A percentile compares a stretch with the other conserved stretches of the same genome.
These are phyloP conservation scores for Penicillium paxilli DNA, from an alignment of 495 filamentous ascomycete species.

Conservation along the genomic window DNA sequence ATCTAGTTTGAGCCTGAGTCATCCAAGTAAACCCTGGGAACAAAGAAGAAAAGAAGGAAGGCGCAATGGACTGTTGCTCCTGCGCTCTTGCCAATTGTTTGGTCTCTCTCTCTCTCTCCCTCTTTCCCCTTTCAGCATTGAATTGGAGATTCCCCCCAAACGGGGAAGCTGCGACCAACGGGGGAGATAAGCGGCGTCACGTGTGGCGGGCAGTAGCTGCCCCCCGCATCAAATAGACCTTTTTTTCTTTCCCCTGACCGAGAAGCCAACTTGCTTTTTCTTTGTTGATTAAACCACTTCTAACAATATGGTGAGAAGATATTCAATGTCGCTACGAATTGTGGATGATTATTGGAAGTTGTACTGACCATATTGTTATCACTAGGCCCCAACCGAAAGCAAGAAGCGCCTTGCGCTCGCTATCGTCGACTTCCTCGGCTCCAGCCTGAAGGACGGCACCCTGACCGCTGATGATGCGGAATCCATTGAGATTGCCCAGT, in stretches of 20 bases:
- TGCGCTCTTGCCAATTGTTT: no score
- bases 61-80: no score
- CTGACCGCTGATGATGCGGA: slow-evolving; percentile 84
- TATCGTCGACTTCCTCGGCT: slow-evolving; percentile 90
- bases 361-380: slow-evolving; percentile 9
- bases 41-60: slow-evolving; percentile 5
- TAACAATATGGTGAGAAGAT: background rate
- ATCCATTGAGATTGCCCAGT: slow-evolving; percentile 85
- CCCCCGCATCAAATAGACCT: slow-evolving; percentile 21
- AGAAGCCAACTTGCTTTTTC: background rate
- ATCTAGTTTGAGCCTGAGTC: slow-evolving; percentile 30
- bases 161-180: slow-evolving; percentile 19
- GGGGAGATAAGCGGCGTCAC: slow-evolving; percentile 30
- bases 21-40: slow-evolving; percentile 22
- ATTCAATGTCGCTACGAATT: background rate
- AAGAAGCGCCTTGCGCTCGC: slow-evolving; percentile 97
- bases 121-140: no score
- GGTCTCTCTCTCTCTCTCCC: no score
- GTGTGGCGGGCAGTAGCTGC: slow-evolving; percentile 23
- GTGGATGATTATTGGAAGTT: background rate
- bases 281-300: background rate
- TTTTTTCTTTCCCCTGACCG: slow-evolving; percentile 16
- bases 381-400: slow-evolving; percentile 61
- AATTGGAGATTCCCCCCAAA: no score
- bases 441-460: slow-evolving; percentile 85